phyloP scores from a whole-genome alignment of 306 rosid species.

The Luffa aegyptiaca region DNA sequence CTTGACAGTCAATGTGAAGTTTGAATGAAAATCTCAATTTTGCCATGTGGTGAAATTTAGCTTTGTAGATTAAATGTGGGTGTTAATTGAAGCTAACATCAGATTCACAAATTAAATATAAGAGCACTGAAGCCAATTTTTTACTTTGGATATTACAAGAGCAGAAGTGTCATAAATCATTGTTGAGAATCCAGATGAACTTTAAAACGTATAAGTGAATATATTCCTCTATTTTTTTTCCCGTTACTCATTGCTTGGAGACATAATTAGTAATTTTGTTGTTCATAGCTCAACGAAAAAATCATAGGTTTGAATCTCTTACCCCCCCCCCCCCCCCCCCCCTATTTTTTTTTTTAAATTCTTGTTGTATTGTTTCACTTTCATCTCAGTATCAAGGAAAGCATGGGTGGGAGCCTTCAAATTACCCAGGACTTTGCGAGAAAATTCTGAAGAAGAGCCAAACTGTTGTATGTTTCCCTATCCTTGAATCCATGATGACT shows the following conservation, averaged over 20 bases:
- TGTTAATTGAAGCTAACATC: background rate
- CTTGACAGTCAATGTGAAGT: background rate
- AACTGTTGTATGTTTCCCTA: slow-evolving; percentile 65
- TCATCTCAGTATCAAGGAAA: slow-evolving; percentile 90
- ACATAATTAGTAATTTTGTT: background rate
- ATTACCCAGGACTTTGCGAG: slow-evolving; percentile 79
- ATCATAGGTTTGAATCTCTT: too few species aligned
- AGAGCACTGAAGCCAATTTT: background rate
- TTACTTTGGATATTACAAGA: background rate
- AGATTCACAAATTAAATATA: background rate
- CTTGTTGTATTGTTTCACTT: slow-evolving; percentile 1
- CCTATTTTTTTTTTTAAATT: too few species aligned
- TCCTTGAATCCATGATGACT: background rate
- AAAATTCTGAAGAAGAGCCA: slow-evolving; percentile 83
- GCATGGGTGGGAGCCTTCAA: slow-evolving; percentile 84
- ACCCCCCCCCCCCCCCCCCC: too few species aligned
- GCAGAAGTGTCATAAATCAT: background rate
- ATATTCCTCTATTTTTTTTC: background rate
- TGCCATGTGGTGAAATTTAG: background rate
- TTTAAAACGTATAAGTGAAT: background rate
- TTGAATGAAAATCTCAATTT: background rate
- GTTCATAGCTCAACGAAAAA: background rate
- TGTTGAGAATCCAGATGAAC: background rate
- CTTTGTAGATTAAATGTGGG: background rate
- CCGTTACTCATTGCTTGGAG: background rate